Conservation (phyloP, 2,329 filamentous ascomycete genomes). For the Stemphylium beticola region DNA sequence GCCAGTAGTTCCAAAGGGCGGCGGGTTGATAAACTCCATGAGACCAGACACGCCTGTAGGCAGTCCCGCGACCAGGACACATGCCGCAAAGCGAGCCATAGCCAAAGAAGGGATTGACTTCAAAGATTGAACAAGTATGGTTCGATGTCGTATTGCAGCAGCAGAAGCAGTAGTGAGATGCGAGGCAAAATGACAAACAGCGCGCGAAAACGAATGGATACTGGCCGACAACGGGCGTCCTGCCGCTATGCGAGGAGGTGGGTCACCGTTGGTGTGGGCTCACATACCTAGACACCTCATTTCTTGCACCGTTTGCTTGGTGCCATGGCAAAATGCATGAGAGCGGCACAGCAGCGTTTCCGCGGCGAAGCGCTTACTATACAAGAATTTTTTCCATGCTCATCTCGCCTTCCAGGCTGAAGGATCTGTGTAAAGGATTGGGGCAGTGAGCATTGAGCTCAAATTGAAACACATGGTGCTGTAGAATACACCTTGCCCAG, state of each 20-base stretch:
- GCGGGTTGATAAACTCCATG: slow-evolving; percentile 10
- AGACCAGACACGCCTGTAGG: not conserved
- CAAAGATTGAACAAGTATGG: not conserved
- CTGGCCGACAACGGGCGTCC: not conserved
- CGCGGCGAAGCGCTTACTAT: not conserved
- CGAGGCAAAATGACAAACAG: not conserved
- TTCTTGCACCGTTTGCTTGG: not conserved
- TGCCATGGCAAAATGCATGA: not conserved
- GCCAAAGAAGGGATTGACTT: not conserved
- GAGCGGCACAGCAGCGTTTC: not conserved
- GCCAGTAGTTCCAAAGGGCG: not conserved
- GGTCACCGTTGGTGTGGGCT: not conserved
- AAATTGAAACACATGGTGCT: not conserved
- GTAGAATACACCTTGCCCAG: not conserved
- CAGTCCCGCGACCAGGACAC: not conserved
- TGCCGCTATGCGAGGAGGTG: not conserved
- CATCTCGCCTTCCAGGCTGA: not conserved
- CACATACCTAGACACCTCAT: not conserved
- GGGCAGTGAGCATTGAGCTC: not conserved
- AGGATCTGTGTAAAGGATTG: not conserved
- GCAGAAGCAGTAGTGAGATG: not conserved
- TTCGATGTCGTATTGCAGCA: not conserved
- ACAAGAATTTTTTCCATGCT: not conserved
- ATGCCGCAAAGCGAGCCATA: not conserved
- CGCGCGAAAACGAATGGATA: not conserved